Evolutionary conservation across 768 basidiomycete species (phyloP).

Genomic region (Vararia minispora): DNA sequence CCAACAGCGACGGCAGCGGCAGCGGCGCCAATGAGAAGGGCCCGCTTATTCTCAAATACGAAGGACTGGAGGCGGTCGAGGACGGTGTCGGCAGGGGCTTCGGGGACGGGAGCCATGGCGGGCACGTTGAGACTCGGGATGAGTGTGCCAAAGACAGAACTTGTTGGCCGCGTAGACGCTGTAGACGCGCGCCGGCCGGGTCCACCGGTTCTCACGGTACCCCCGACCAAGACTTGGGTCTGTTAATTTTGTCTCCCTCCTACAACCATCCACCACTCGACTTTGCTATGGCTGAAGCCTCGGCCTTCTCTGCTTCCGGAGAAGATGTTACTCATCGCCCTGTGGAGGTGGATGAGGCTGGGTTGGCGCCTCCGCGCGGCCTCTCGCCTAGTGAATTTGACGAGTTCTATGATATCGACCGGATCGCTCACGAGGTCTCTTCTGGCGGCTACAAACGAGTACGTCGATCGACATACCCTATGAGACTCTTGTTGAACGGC

Average conservation of each 20-base stretch:
- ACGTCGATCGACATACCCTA: background rate
- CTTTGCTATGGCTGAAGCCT: constrained; percentile 14
- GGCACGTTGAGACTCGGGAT: background rate
- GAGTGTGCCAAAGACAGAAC: no score
- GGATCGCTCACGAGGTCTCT: constrained; percentile 51
- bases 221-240: no score
- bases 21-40: constrained; percentile 60
- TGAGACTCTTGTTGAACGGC: background rate
- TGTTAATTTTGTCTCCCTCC: background rate
- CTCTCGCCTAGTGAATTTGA: constrained; percentile 33
- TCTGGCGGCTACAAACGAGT: constrained; percentile 63
- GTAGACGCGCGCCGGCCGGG: no score
- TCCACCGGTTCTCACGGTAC: no score
- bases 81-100: constrained; percentile 23
- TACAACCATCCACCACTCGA: background rate
- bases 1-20: constrained; percentile 62
- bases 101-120: constrained; percentile 20
- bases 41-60: constrained; percentile 69
- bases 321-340: constrained; percentile 52
- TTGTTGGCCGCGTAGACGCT: no score
- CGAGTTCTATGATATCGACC: constrained; percentile 64
- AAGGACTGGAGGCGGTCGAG: constrained; percentile 58
- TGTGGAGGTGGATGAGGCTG: constrained; percentile 35
- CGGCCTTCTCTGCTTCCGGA: constrained; percentile 42
- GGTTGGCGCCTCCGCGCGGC: constrained; percentile 18